Evolutionary conservation across 345 rosid species (phyloP), one percentile per base, ranked within the genome.

Genomic region (Gossypium raimondii): DNA sequence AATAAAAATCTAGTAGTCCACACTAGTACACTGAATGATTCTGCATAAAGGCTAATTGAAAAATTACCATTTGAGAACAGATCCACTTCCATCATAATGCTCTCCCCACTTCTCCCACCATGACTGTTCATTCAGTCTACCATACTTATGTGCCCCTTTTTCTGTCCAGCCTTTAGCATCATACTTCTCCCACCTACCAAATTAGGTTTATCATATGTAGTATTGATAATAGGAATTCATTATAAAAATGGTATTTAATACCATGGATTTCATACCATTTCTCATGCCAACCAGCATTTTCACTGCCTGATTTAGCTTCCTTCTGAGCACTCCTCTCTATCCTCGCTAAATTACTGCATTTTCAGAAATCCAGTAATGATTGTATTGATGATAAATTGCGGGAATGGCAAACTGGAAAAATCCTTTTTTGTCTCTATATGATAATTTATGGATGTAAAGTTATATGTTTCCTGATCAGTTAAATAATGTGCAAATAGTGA

Each of bases 31-130:
- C 20, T 18, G 52, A 57, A 11, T 6, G 24, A 1, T 73, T 50
- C n/a, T 50, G 51, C 57, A 34, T 70, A 50, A 63, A 58, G 45
- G 65, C 61, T 34, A 25, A 64, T 12, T 50, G 3, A 29, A 79
- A 34, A 69, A 69, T 56, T 75, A 95, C 99, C 99, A 95, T 95
- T 95, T 95, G 52, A 93, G 88, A 82, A 95, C 93, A 59, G 98
- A 92, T 87, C 99, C 99, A 82, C 92, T 82, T 83, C 99, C 99
- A 82, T 95, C 99, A 70, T 90, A 95, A 82, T 95, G 92, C 80
- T 95, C 99, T 75, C 99, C 99, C 99, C 99, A 95, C 78, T 95
- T 95, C 82, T 95, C 99, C 99, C 99, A 95, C 98, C 99, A 95
- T 27, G 99, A 95, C 76, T 95, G 97, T 83, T 92, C 99, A 78